phyloP scores from a whole-genome alignment of 1,284 basidiomycete genomes.

The Retiboletus flavoniger region DNA sequence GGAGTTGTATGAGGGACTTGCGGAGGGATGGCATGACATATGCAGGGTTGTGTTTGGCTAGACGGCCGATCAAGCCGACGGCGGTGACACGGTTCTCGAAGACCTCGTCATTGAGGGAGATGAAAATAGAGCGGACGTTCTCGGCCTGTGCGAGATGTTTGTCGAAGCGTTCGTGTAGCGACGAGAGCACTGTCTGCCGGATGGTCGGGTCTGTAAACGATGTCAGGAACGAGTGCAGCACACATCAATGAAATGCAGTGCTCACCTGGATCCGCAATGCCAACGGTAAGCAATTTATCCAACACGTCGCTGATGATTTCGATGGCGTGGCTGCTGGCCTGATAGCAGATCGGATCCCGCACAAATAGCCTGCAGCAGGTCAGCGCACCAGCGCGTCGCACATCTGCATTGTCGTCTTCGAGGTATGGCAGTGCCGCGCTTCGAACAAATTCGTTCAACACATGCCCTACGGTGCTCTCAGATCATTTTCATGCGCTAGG shows the following conservation, averaged over 20 bases:
- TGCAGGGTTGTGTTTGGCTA: constrained; percentile 95
- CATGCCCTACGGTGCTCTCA: constrained; percentile 61
- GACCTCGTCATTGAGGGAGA: constrained; percentile 96
- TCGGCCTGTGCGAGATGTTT: constrained; percentile 98
- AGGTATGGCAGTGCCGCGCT: constrained; percentile 91
- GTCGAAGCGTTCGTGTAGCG: constrained; percentile 93
- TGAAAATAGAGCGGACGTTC: constrained; percentile 95
- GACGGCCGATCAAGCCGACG: constrained; percentile 88
- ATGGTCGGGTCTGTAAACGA: constrained; percentile 68
- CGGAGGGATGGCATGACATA: constrained; percentile 98
- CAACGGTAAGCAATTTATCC: constrained; percentile 95
- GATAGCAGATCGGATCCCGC: constrained; percentile 94
- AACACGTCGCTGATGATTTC: constrained; percentile 98
- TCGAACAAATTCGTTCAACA: constrained; percentile 95
- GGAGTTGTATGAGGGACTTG: constrained; percentile 93
- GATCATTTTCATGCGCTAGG: constrained; percentile 1
- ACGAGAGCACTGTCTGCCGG: constrained; percentile 84
- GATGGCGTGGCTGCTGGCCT: constrained; percentile 94
- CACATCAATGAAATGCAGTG: background rate
- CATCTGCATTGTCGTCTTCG: constrained; percentile 89
- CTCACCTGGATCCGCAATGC: constrained; percentile 94
- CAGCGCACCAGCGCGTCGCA: constrained; percentile 87
- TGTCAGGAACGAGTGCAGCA: background rate
- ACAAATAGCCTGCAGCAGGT: constrained; percentile 93
- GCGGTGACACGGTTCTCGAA: constrained; percentile 93